Evolutionary conservation across 2,329 filamentous ascomycete species (phyloP).

Genomic region (Aspergillus carbonarius): DNA sequence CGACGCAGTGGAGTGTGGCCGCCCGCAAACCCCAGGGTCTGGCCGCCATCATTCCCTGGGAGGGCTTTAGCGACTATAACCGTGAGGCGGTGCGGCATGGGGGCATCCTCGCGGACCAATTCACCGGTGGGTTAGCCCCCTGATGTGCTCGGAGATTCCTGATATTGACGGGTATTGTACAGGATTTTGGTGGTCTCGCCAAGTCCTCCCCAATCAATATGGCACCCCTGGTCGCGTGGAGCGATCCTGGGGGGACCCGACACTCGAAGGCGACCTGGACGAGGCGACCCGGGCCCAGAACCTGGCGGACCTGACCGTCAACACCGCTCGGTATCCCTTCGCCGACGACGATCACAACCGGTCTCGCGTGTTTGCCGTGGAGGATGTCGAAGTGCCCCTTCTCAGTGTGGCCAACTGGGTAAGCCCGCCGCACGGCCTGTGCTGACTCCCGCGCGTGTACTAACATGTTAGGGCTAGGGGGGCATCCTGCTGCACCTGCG

Average conservation of each 20-base stretch:
- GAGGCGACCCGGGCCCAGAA: constrained; percentile 4
- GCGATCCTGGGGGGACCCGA: constrained; percentile 21
- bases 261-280: constrained; percentile 6
- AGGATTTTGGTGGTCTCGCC: constrained; percentile 59
- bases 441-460: not conserved
- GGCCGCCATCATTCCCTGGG: constrained; percentile 52
- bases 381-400: constrained; percentile 65
- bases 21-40: constrained; percentile 51
- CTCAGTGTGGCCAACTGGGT: constrained; percentile 67
- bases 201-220: constrained; percentile 66
- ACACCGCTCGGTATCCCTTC: constrained; percentile 47
- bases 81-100: constrained; percentile 58
- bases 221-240: constrained; percentile 36
- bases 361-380: constrained; percentile 60
- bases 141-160: not conserved
- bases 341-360: constrained; percentile 62
- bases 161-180: not conserved
- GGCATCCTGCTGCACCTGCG: constrained; percentile 66
- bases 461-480: constrained; percentile 24
- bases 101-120: constrained; percentile 57
- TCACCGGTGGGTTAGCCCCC: constrained; percentile 41
- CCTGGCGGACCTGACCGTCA: not conserved
- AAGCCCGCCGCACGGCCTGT: not conserved
- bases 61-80: constrained; percentile 54
- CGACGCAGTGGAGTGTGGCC: constrained; percentile 54